phyloP scores from a whole-genome alignment of 1,284 basidiomycete species.

The Malassezia brasiliensis region DNA sequence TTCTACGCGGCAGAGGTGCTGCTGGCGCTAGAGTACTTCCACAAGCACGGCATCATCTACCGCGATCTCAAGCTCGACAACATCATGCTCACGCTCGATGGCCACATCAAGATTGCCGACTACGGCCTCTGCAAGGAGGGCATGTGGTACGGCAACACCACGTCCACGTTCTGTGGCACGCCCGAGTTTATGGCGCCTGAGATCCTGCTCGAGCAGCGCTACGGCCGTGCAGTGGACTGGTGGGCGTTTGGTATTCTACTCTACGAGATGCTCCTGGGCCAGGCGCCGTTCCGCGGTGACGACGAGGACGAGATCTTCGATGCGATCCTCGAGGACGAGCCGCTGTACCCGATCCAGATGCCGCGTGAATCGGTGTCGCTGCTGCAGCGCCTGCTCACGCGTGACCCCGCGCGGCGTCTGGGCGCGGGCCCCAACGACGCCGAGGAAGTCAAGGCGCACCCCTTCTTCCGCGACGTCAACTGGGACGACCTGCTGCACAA shows the following conservation, averaged over 20 bases:
- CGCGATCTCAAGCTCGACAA: constrained; percentile 93
- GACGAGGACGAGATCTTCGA: constrained; percentile 99
- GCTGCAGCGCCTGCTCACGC: constrained; percentile 80
- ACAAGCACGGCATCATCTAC: constrained; percentile 84
- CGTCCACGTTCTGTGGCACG: constrained; percentile 97
- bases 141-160: constrained; percentile 96
- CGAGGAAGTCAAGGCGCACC: constrained; percentile 91
- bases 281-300: constrained; percentile 97
- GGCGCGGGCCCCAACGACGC: constrained; percentile 89
- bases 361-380: constrained; percentile 92
- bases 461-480: constrained; percentile 95
- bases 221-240: constrained; percentile 97
- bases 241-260: constrained; percentile 99
- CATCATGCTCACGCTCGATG: constrained; percentile 89
- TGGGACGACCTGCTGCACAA: constrained; percentile 94
- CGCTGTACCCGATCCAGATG: constrained; percentile 99
- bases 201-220: constrained; percentile 95
- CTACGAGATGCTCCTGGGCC: constrained; percentile 97
- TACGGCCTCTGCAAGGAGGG: constrained; percentile 99
- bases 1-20: constrained; percentile 98
- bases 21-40: constrained; percentile 94
- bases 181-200: constrained; percentile 99
- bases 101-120: constrained; percentile 97
- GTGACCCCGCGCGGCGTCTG: constrained; percentile 84
- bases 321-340: constrained; percentile 96